Evolutionary conservation across 1,139 yeast genomes (phyloP), one percentile per base, ranked within the genome.

Genomic region (Debaryomyces psychrophilus): DNA sequence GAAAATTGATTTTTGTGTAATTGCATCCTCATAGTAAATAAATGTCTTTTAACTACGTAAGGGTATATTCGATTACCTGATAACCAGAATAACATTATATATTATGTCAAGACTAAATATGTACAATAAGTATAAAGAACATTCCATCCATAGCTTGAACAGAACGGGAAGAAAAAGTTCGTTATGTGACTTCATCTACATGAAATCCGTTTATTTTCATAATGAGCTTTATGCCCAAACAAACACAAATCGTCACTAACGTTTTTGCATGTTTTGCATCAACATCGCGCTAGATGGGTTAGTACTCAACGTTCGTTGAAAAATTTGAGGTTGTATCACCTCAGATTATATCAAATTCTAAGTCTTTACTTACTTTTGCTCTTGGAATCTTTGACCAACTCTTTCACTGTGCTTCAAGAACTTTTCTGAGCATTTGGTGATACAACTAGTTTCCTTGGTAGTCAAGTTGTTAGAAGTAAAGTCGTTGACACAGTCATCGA

Each of bases 361-460:
- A 4, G 8, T 14, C 11, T 12, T 31, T 52, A 65, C 69, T 50
- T 65, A 69, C 74, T 92, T 93, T 72, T 92, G 97, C 67, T 93
- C 99, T 73, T 93, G 98, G 90, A 93, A 93, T 73, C 99, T 85
- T 71, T 89, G 95, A 43, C 99, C 99, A 48, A 95, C 97, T 69
- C 99, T 86, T 76, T 93, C 99, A 69, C 95, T 85, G 78, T 93
- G 98, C 71, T 93, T 93, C 76, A 95, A 82, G 81, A 95, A 95
- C 79, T 93, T 93, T 71, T 93, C 98, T 37, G 97, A 87, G 69
- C 99, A 93, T 73, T 87, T 87, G 77, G 83, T 77, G 56, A 93
- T 82, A 73, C 99, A 93, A 29, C 83, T 63, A 55, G 83, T 83
- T 71, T 93, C 99, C 76, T 87, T 90, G 61, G 82, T 69, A 50